These are phyloP conservation scores for Penicillium subrubescens DNA, from an alignment of 495 filamentous ascomycete species.

Conservation along the genomic window DNA sequence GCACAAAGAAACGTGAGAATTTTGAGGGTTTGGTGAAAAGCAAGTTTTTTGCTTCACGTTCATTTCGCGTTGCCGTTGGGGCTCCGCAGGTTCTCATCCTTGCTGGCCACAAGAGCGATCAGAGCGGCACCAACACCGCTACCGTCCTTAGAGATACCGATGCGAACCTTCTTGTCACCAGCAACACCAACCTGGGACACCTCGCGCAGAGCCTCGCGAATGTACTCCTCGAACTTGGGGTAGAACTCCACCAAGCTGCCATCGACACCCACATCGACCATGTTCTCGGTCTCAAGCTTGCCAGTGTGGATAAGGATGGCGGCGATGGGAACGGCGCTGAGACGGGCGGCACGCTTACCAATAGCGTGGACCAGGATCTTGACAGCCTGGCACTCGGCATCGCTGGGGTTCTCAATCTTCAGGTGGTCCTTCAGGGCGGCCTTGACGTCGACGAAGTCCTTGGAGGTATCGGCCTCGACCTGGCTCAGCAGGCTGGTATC, in stretches of 20 bases:
- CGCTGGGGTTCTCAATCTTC: conserved; percentile 67
- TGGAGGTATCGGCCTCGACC: conserved; percentile 71
- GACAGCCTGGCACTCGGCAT: conserved; percentile 81
- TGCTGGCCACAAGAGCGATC: conserved; percentile 75
- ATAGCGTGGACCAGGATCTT: conserved; percentile 80
- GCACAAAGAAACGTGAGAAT: neutral
- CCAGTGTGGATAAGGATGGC: conserved; percentile 77
- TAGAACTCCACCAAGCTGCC: conserved; percentile 91
- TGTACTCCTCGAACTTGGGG: conserved; percentile 78
- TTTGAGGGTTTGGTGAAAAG: neutral
- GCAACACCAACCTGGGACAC: conserved; percentile 70
- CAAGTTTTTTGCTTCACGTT: neutral
- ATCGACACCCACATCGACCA: conserved; percentile 88
- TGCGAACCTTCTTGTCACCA: conserved; percentile 78
- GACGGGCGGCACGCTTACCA: conserved; percentile 83
- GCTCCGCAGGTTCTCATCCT: conserved; percentile 29
- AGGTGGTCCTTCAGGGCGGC: conserved; percentile 75
- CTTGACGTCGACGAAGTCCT: conserved; percentile 64
- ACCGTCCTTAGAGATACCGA: conserved; percentile 93
- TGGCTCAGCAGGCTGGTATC: conserved; percentile 85
- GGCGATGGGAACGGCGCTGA: conserved; percentile 82
- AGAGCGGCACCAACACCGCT: conserved; percentile 88
- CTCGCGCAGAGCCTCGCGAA: conserved; percentile 72
- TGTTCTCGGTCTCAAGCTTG: conserved; percentile 62
- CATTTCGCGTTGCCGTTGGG: conserved; percentile 19